phyloP scores from a whole-genome alignment of 2,329 filamentous ascomycete genomes.

The Gyromitra esculenta region DNA sequence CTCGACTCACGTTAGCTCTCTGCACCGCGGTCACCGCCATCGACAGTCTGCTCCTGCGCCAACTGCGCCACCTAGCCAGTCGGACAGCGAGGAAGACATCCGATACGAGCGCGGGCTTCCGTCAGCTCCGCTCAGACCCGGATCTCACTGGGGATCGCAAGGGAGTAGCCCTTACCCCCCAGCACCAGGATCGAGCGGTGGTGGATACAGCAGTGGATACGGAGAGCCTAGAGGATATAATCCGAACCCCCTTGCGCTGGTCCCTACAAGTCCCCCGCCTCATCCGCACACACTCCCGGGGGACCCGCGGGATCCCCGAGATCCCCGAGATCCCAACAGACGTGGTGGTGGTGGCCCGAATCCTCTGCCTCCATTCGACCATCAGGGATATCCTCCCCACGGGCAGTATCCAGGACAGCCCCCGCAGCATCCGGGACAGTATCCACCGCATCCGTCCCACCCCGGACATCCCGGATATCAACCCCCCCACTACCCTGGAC shows the following conservation, averaged over 20 bases:
- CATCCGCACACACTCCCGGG: conserved; percentile 47
- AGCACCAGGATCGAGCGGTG: conserved; percentile 43
- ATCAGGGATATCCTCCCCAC: conserved; percentile 50
- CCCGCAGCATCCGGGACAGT: conserved; percentile 49
- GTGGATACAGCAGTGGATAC: conserved; percentile 50
- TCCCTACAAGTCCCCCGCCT: conserved; percentile 50
- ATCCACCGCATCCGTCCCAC: conserved; percentile 46
- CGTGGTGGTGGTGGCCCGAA: conserved; percentile 32
- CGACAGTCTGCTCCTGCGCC: conserved; percentile 49
- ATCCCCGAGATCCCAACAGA: conserved; percentile 38
- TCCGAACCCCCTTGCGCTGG: conserved; percentile 53
- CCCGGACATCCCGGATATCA: conserved; percentile 46
- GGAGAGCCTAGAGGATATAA: conserved; percentile 42
- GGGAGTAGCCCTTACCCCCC: conserved; percentile 42
- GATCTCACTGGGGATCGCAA: conserved; percentile 48
- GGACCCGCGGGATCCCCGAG: conserved; percentile 38
- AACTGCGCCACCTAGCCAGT: conserved; percentile 48
- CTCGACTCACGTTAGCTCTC: conserved; percentile 29
- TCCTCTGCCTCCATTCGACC: conserved; percentile 50
- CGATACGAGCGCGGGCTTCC: conserved; percentile 51
- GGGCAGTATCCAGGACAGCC: conserved; percentile 47
- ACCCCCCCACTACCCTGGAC: conserved; percentile 48
- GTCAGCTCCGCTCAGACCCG: conserved; percentile 41
- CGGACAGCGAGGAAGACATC: conserved; percentile 55
- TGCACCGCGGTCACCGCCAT: conserved; percentile 44